A percentile compares a stretch with the other conserved stretches of the same genome.
Evolutionary conservation across 2,329 filamentous ascomycete genomes (phyloP).

Genomic region (Ramularia endophylla): DNA sequence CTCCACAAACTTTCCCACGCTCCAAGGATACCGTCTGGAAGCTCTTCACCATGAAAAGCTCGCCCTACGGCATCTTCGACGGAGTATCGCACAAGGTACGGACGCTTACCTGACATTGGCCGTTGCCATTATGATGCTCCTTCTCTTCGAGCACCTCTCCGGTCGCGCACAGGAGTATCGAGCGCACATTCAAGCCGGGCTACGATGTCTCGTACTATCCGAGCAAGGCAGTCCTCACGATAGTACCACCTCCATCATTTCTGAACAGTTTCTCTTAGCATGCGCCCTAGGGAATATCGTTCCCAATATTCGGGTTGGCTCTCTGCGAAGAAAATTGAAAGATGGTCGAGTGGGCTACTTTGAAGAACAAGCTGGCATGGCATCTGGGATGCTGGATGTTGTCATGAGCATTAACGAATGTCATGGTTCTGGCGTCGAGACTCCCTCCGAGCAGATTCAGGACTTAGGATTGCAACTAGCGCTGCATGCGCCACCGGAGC

Average conservation of each 20-base stretch:
- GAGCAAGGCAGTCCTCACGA: background rate
- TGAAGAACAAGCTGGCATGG: background rate
- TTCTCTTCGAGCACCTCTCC: background rate
- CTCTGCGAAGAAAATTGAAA: background rate
- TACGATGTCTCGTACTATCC: background rate
- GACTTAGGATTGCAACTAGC: no score
- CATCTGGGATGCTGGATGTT: background rate
- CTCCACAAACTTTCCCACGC: background rate
- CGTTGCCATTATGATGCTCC: conserved; percentile 1
- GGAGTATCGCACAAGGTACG: background rate
- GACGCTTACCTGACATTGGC: background rate
- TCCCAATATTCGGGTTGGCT: background rate
- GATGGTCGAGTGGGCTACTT: background rate
- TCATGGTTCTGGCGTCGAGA: no score
- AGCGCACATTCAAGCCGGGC: background rate
- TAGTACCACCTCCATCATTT: background rate
- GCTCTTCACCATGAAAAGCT: background rate
- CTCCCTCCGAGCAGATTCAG: no score
- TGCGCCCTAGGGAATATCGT: background rate
- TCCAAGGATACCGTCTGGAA: background rate
- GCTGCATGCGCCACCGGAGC: background rate
- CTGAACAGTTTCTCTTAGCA: background rate
- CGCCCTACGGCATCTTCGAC: background rate
- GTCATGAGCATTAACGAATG: no score
- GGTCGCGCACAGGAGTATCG: background rate